phyloP scores from a whole-genome alignment of 192 early-diverging fungal species.

The Umbelopsis sp. region DNA sequence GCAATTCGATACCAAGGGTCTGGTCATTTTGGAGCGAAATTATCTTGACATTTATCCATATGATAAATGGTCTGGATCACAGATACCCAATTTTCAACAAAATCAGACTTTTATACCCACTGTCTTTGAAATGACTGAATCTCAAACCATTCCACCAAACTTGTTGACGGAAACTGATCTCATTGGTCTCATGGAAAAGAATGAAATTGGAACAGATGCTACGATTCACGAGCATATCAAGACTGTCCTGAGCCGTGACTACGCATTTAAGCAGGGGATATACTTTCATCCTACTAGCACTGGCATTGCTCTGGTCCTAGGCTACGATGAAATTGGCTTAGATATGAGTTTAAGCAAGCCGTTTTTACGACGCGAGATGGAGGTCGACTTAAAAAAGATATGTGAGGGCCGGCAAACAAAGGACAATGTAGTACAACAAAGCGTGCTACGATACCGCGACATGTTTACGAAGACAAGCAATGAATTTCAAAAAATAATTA shows the following conservation, averaged over 20 bases:
- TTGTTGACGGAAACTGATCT: conserved; percentile 86
- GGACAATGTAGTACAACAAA: conserved; percentile 69
- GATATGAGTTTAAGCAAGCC: conserved; percentile 90
- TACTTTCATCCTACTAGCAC: conserved; percentile 77
- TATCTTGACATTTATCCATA: conserved; percentile 93
- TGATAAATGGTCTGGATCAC: conserved; percentile 82
- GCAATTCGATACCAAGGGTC: conserved; percentile 72
- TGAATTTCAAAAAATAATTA: conserved; percentile 54
- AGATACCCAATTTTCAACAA: conserved; percentile 70
- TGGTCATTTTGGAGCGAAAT: conserved; percentile 81
- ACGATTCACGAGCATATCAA: conserved; percentile 97
- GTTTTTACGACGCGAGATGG: conserved; percentile 82
- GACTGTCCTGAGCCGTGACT: conserved; percentile 87
- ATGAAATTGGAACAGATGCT: conserved; percentile 96
- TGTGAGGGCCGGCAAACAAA: conserved; percentile 67
- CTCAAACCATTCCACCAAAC: conserved; percentile 70
- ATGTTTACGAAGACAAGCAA: conserved; percentile 63
- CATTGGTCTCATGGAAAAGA: conserved; percentile 89
- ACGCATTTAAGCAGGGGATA: conserved; percentile 68
- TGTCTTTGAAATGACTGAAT: conserved; percentile 64
- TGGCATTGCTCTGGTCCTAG: conserved; percentile 84
- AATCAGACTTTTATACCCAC: conserved; percentile 74
- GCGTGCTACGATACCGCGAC: conserved; percentile 67
- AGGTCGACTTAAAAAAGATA: conserved; percentile 76
- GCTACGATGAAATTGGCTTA: conserved; percentile 86